Evolutionary conservation across 768 basidiomycete species (phyloP), one percentile per base, ranked within the genome.

Genomic region (Tulasnella sp.): DNA sequence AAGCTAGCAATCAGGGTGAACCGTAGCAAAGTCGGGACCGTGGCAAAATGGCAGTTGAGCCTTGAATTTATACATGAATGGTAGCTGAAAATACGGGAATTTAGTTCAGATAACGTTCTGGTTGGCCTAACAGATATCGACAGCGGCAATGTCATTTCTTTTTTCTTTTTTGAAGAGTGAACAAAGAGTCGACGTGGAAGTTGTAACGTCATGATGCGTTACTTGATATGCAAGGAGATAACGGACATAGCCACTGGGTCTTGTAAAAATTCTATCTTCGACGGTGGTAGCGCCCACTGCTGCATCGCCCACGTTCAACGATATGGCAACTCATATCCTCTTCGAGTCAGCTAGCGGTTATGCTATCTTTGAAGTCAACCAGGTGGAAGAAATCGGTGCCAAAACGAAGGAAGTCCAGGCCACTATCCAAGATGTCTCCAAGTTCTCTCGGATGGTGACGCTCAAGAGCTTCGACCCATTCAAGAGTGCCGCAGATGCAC

Each of bases 331-430:
- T 11, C 92, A 97, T 73, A 78, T 88, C 61, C 82, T 97, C 60
- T 94, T 94, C 76, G 94, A 97, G 74, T 84, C 88, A 3, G 83
- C 94, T 58, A 92, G 92, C 26, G 94, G 94, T 54, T 94, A 94
- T 79, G 91, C 90, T 54, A 77, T 96, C 58, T 95, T 96, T 71
- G 81, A 93, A 70, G 84, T 85, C 64, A 87, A 87, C 66, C 80
- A 91, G 50, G 77, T 81, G 53, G 95, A 97, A 73, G 84, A 92
- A 63, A 85, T 97, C 69, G 95, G 85, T 21, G 77, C 88, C 51
- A 83, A 84, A 68, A 82, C 86, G 32, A 76, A 78, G 68, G 78
- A 80, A 32, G 84, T 91, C 43, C 94, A 95, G 73, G 82, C 86
- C 58, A 89, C 89, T 44, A 85, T 97, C 68, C 78, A 78, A 64